Base-by-base conservation (phyloP, 2,329 filamentous ascomycete species). In the Davidsoniella virescens region DNA sequence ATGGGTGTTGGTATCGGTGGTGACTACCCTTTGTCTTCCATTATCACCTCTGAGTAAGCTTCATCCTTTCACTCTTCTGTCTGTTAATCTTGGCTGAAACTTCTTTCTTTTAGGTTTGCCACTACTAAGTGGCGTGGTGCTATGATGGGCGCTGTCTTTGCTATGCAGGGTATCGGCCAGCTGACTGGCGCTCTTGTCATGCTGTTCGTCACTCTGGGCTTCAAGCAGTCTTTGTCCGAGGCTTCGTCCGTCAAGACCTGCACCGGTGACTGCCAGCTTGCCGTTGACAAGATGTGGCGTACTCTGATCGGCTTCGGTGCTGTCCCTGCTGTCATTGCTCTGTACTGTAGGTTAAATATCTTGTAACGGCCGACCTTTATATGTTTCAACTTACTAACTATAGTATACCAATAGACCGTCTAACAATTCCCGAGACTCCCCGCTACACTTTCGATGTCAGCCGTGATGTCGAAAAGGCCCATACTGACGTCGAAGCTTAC, bases 131-230 rank as follows among this genome's bases (percentile, higher is more conserved):
- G 84, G 79, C 71, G 85, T 64, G 85, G 84, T 57, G 84, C 84
- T 56, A 92, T 92, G 81, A 88, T 93, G 80, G 83, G 78, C 33
- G 73, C 83, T 14, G 85, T 92, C 49, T 92, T 92, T 59, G 83
- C 84, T 57, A 90, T 88, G 83, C 85, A 93, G 63, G 84, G 85
- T 56, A 73, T 92, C 47, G 85, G 86, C 17, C 85, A 92, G 64
- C 78, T 92, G 50, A 71, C 70, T 23, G 84, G 82, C 45, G 83
- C 83, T 44, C 75, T 90, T 26, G 71, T 92, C 55, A 82, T 85
- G 62, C 69, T 92, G 44, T 84, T 88, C 58, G 74, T 84, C 51
- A 83, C 81, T 0, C 67, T 78, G 12, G 81, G 80, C 44, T 87
- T 86, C 70, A 82, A 78, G 64, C 66, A 72, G 14, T 75, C 77